These are phyloP conservation scores for Linaria vulgaris DNA, from an alignment of 257 asterid species.

Conservation along the genomic window DNA sequence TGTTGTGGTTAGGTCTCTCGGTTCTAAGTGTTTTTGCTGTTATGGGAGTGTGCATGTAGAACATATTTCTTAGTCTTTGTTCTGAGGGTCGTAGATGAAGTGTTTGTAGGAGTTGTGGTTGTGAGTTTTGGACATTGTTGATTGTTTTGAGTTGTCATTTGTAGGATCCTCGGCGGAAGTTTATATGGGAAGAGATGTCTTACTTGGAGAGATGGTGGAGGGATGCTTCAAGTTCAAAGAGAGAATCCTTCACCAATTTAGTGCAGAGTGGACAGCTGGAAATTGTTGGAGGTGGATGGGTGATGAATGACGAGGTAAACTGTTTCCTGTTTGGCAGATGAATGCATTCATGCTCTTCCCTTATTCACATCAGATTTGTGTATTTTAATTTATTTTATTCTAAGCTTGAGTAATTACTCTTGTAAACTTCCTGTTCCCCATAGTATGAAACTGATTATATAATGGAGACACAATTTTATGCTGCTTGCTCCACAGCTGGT, in stretches of 20 bases:
- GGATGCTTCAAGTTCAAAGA: constrained; percentile 69
- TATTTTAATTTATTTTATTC: constrained; percentile 4
- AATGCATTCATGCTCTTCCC: not conserved
- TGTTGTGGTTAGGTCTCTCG: no score
- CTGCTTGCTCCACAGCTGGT: constrained; percentile 6
- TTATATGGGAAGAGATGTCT: constrained; percentile 99
- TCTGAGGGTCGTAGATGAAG: not conserved
- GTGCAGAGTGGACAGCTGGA: constrained; percentile 90
- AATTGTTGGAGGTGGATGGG: constrained; percentile 99
- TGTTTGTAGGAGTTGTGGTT: constrained; percentile 15
- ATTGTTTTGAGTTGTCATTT: constrained; percentile 23
- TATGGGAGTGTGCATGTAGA: not conserved
- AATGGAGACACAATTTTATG: not conserved
- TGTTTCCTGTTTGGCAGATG: constrained; percentile 8
- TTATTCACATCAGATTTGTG: constrained; percentile 3
- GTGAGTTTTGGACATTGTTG: constrained; percentile 18
- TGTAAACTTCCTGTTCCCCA: constrained; percentile 2
- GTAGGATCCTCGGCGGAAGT: constrained; percentile 84
- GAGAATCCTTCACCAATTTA: constrained; percentile 68
- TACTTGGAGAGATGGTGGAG: constrained; percentile 99
- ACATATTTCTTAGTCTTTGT: no score
- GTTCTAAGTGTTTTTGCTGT: not conserved
- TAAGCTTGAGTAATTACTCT: constrained; percentile 12
- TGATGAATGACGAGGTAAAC: constrained; percentile 98
- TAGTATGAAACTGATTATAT: not conserved